Base-by-base conservation (phyloP, 495 filamentous ascomycete genomes). In the Daldinia vernicosa region DNA sequence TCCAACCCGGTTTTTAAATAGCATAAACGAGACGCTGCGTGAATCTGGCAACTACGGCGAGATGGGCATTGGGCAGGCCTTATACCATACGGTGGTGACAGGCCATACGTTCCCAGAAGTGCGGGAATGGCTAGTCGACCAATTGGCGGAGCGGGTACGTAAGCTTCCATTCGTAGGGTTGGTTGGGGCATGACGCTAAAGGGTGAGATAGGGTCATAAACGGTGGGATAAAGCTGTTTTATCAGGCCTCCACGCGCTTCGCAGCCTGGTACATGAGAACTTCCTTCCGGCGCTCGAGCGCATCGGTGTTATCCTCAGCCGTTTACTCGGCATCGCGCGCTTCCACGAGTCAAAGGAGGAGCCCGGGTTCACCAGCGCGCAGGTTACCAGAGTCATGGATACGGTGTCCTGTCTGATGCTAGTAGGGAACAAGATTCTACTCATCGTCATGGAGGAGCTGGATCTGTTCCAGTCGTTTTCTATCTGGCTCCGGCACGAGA, bases 141-240 rank as follows among this genome's bases (percentile, higher is more conserved):
- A 91, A 69, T 80, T 99, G 28, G 88, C 88, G 28, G 95, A 98
- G 71, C 85, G 93, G 72, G 94, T 95, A 85, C 66, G 85, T 74
- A 33, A 24, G 67, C 28, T 37, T n/a, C 7, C 59, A 7, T 1
- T 39, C 15, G 22, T 30, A n/a, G 39, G 35, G 27, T 51, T 58
- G 51, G 63, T 17, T 50, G 14, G 17, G 33, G 11, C 17, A 30
- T 19, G 60, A 52, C 1, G 24, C 52, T 74, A 60, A 74, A 63
- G 6, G 51, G 40, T 12, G 35, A 11, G 30, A 2, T 64, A 97
- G 93, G 93, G 94, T 3, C 92, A 97, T 74, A 98, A 97, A 79
- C 86, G 95, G 61, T 99, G 95, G 95, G 93, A 98, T 55, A 94
- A 95, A 75, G 90, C 92, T 17, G 89, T 95, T 19, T 84, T 86